Evolutionary conservation across 2,329 filamentous ascomycete species (phyloP).

Genomic region (Elsinoe batatas): DNA sequence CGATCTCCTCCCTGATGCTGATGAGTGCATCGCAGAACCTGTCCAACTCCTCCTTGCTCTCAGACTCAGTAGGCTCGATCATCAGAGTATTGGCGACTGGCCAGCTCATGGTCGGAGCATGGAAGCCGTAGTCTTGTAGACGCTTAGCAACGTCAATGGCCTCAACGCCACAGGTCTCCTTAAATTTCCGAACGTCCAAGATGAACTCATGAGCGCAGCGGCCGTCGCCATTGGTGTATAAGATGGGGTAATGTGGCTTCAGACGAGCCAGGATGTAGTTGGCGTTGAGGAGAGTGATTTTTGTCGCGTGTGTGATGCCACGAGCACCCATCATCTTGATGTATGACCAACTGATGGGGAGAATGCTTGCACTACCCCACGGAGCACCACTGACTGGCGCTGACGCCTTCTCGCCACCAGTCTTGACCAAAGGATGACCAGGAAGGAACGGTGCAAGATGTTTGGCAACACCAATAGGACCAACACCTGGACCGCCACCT

Average conservation of each 20-base stretch:
- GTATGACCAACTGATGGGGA: conserved; percentile 92
- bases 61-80: conserved; percentile 94
- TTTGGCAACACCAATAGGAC: conserved; percentile 81
- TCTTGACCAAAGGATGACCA: conserved; percentile 53
- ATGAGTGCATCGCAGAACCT: conserved; percentile 87
- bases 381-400: conserved; percentile 70
- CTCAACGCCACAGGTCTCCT: conserved; percentile 72
- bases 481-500: conserved; percentile 85
- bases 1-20: conserved; percentile 75
- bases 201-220: conserved; percentile 98
- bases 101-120: conserved; percentile 95
- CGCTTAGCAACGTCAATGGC: conserved; percentile 94
- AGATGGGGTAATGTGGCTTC: conserved; percentile 73
- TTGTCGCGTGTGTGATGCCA: conserved; percentile 79
- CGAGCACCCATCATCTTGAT: conserved; percentile 83
- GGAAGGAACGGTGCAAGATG: conserved; percentile 72
- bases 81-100: conserved; percentile 91
- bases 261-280: conserved; percentile 92
- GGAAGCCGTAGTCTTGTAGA: conserved; percentile 94
- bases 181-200: conserved; percentile 77
- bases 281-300: conserved; percentile 87
- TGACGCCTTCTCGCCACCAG: conserved; percentile 48
- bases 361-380: conserved; percentile 81
- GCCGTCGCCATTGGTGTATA: conserved; percentile 84
- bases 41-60: conserved; percentile 85